Conservation (phyloP, 352 stramenopile species). For the Phytophthora macrochlamydospora region DNA sequence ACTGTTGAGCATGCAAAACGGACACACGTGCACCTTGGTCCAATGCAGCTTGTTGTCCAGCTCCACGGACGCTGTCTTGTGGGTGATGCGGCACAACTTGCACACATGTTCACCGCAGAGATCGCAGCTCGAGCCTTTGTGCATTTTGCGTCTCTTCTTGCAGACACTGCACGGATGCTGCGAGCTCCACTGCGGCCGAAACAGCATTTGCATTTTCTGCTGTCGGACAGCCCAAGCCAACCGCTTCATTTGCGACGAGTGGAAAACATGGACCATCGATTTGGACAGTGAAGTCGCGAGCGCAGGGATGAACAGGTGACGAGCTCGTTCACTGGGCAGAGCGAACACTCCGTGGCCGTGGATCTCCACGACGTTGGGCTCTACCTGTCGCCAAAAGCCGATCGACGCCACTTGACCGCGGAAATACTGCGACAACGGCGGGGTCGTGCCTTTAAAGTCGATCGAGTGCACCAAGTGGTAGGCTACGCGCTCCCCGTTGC, state of each 20-base stretch:
- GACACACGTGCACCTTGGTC: slow-evolving; percentile 24
- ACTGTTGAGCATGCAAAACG: slow-evolving; percentile 18
- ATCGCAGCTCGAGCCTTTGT: slow-evolving; percentile 29
- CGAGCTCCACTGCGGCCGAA: slow-evolving; percentile 19
- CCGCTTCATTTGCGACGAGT: slow-evolving; percentile 31
- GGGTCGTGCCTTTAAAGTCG: slow-evolving; percentile 17
- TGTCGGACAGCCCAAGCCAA: slow-evolving; percentile 21
- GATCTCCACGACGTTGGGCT: slow-evolving; percentile 27
- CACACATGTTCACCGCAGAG: slow-evolving; percentile 29
- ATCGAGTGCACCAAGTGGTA: slow-evolving; percentile 37
- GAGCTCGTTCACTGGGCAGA: slow-evolving; percentile 24
- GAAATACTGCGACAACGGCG: slow-evolving; percentile 18
- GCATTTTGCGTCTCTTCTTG: slow-evolving; percentile 33
- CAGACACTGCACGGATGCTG: slow-evolving; percentile 25
- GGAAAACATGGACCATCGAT: slow-evolving; percentile 33
- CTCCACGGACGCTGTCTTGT: slow-evolving; percentile 29
- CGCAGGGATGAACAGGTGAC: slow-evolving; percentile 24
- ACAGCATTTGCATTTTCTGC: slow-evolving; percentile 26
- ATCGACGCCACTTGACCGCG: slow-evolving; percentile 29
- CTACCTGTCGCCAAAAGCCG: slow-evolving; percentile 25
- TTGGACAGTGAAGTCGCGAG: slow-evolving; percentile 29
- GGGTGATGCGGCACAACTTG: slow-evolving; percentile 27
- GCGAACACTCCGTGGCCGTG: slow-evolving; percentile 25
- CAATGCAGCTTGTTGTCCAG: slow-evolving; percentile 33
- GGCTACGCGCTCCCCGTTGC: slow-evolving; percentile 15